Percentiles rank a stretch among this genome's conserved stretches.
Evolutionary conservation across 148 eudicot genomes (phyloP).

Genomic region (Linanthus parryae): DNA sequence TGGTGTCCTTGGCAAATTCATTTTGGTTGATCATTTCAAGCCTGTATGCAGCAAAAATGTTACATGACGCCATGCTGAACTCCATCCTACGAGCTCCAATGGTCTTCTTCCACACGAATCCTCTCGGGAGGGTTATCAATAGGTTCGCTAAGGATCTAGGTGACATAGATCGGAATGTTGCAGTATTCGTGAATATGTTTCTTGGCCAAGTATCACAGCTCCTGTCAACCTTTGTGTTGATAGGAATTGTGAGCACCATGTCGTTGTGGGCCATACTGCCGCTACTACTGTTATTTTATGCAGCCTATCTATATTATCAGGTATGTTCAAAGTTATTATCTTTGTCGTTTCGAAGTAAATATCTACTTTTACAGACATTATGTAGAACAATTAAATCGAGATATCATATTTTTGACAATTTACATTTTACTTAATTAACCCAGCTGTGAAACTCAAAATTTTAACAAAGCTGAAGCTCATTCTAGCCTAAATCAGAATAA

Average conservation of each 20-base stretch:
- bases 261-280: slow-evolving; percentile 98
- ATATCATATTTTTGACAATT: too few species aligned
- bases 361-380: too few species aligned
- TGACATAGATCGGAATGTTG: slow-evolving; percentile 85
- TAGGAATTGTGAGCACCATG: slow-evolving; percentile 94
- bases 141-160: slow-evolving; percentile 95
- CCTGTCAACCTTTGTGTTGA: slow-evolving; percentile 84
- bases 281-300: slow-evolving; percentile 80
- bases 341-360: too few species aligned
- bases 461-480: too few species aligned
- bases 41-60: slow-evolving; percentile 81
- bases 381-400: too few species aligned
- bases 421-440: too few species aligned
- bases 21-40: slow-evolving; percentile 87
- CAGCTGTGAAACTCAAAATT: too few species aligned
- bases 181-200: slow-evolving; percentile 76
- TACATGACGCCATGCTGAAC: slow-evolving; percentile 89
- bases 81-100: slow-evolving; percentile 90
- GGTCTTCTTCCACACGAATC: slow-evolving; percentile 96
- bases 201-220: slow-evolving; percentile 73
- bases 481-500: too few species aligned
- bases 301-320: slow-evolving; percentile 90
- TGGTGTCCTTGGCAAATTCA: slow-evolving; percentile 67
- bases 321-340: too few species aligned
- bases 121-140: slow-evolving; percentile 89